A percentile compares a stretch with the other conserved stretches of the same genome.
These are phyloP conservation scores for Colletotrichum costaricense DNA, from an alignment of 2,329 filamentous ascomycete genomes.

Conservation along the genomic window DNA sequence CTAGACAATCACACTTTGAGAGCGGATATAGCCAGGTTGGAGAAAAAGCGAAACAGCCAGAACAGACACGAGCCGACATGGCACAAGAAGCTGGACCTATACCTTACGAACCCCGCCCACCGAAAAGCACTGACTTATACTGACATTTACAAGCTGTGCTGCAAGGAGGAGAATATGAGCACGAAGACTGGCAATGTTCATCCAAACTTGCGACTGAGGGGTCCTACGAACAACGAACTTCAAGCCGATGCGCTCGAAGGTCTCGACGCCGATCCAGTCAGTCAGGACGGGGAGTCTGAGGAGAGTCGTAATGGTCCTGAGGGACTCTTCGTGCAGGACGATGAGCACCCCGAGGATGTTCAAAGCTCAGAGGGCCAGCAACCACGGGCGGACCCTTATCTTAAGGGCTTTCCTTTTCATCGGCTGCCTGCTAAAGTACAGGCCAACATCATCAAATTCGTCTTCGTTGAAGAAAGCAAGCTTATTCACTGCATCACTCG, in stretches of 20 bases:
- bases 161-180: slow-evolving; percentile 50
- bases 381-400: neutral
- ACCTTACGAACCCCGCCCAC: neutral
- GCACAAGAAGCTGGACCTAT: slow-evolving; percentile 2
- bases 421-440: slow-evolving; percentile 46
- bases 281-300: too few relatives aligned
- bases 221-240: neutral
- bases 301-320: neutral
- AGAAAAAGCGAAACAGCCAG: neutral
- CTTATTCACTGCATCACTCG: slow-evolving; percentile 58
- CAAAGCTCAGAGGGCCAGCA: neutral
- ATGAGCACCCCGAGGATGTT: neutral
- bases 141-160: slow-evolving; percentile 40
- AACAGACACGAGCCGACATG: slow-evolving; percentile 1
- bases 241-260: neutral
- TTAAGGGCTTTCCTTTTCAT: slow-evolving; percentile 41
- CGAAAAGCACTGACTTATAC: slow-evolving; percentile 21
- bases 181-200: slow-evolving; percentile 37
- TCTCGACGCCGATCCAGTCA: neutral
- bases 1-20: neutral
- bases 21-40: neutral
- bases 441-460: slow-evolving; percentile 48
- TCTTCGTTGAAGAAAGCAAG: slow-evolving; percentile 47
- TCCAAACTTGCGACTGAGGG: slow-evolving; percentile 42
- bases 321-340: slow-evolving; percentile 16